Conservation (phyloP, 176 grass and related monocot species). For the Triticum turgidum region DNA sequence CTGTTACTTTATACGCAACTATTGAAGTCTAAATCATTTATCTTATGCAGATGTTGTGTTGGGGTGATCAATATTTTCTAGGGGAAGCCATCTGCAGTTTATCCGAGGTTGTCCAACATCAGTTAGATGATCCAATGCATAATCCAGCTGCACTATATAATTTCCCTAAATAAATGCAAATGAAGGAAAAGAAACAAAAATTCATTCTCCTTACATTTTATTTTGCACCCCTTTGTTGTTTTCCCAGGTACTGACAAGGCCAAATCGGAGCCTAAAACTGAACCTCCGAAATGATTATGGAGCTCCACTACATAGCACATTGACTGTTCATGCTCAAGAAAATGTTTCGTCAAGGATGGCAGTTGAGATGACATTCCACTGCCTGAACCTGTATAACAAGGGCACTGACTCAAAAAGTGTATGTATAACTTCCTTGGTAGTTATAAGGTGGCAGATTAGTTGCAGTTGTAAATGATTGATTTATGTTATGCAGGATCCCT, state of each 20-base stretch:
- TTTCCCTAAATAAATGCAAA: background rate
- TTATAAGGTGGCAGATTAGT: background rate
- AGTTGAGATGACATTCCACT: constrained; percentile 66
- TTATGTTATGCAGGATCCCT: constrained; percentile 72
- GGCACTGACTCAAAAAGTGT: constrained; percentile 87
- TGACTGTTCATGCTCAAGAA: constrained; percentile 84
- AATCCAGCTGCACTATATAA: constrained; percentile 2
- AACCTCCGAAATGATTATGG: constrained; percentile 49
- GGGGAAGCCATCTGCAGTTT: constrained; percentile 73
- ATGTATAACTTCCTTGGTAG: constrained; percentile 33
- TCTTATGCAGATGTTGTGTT: constrained; percentile 60
- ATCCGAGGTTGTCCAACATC: constrained; percentile 65
- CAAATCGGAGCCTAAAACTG: constrained; percentile 51
- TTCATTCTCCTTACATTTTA: background rate
- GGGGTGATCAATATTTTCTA: constrained; percentile 73
- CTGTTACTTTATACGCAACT: background rate
- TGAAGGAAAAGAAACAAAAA: background rate
- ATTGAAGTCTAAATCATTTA: constrained; percentile 22
- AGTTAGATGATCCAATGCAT: constrained; percentile 21
- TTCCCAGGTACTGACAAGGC: constrained; percentile 78
- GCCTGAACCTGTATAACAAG: constrained; percentile 70
- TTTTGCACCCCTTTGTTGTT: constrained; percentile 17
- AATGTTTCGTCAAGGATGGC: constrained; percentile 63
- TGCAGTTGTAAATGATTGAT: constrained; percentile 2
- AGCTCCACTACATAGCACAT: constrained; percentile 43